Conservation (phyloP, 2,329 filamentous ascomycete species). For the Cadophora sp. region DNA sequence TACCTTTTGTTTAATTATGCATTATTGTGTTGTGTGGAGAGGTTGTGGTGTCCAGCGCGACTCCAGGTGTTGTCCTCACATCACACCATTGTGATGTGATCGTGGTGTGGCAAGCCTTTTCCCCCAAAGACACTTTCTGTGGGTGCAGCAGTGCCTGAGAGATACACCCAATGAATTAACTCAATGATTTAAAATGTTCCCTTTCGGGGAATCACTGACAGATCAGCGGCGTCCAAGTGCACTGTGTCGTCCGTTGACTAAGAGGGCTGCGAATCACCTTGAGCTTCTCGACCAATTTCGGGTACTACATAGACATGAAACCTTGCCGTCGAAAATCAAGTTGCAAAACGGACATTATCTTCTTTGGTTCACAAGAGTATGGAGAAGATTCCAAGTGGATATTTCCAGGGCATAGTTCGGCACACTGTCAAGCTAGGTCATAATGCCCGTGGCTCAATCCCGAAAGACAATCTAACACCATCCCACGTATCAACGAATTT, state of each 20-base stretch:
- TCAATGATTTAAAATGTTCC: neutral
- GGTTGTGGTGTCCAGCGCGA: neutral
- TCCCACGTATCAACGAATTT: too few species aligned
- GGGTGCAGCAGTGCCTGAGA: neutral
- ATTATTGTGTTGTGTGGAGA: neutral
- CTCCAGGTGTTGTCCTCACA: neutral
- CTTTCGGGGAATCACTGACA: neutral
- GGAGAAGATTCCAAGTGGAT: neutral
- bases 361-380: neutral
- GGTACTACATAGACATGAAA: neutral
- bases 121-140: neutral
- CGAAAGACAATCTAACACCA: neutral
- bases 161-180: neutral
- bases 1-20: neutral
- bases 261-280: neutral
- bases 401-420: neutral
- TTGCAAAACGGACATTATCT: too few species aligned
- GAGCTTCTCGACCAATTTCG: neutral
- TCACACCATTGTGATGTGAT: constrained; percentile 3
- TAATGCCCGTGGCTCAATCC: neutral
- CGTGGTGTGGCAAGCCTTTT: neutral
- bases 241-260: neutral
- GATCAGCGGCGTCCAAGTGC: too few species aligned
- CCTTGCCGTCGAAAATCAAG: too few species aligned
- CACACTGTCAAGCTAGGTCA: neutral